Conservation (phyloP, 441 rosid species). For the Jatropha multifida region DNA sequence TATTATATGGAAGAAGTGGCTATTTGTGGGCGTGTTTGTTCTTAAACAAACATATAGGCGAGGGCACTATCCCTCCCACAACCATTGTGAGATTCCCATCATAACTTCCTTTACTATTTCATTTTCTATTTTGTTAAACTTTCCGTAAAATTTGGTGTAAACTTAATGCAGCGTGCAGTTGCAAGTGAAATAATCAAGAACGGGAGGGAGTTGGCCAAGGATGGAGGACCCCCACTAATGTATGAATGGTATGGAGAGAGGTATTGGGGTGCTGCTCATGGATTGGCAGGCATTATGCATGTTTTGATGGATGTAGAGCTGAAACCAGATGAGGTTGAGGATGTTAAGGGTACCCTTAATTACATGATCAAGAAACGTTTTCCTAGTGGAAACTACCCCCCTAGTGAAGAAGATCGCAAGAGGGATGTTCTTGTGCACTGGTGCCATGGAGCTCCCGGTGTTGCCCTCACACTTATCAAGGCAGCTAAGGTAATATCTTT, state of each 20-base stretch:
- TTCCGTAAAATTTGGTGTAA: conserved; percentile 1
- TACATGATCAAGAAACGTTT: conserved; percentile 59
- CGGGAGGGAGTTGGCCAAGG: conserved; percentile 49
- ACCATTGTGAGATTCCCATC: conserved; percentile 35
- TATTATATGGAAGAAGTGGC: conserved; percentile 60
- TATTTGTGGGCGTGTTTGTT: conserved; percentile 67
- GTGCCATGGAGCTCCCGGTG: conserved; percentile 78
- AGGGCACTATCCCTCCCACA: conserved; percentile 39
- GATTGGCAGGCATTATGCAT: conserved; percentile 68
- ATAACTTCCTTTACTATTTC: not conserved
- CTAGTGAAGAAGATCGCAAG: conserved; percentile 54
- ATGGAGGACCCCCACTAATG: conserved; percentile 62
- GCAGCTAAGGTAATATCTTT: conserved; percentile 49
- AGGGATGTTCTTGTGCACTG: conserved; percentile 69
- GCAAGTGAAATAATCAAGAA: conserved; percentile 46
- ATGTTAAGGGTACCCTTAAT: conserved; percentile 57
- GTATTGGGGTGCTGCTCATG: conserved; percentile 78
- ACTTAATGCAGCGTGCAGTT: conserved; percentile 43
- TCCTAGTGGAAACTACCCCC: conserved; percentile 58
- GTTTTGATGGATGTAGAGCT: conserved; percentile 66
- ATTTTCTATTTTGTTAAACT: not conserved
- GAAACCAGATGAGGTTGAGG: conserved; percentile 52
- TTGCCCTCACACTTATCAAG: conserved; percentile 56
- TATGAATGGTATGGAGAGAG: conserved; percentile 71
- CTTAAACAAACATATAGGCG: conserved; percentile 60